phyloP scores from a whole-genome alignment of 306 rosid genomes.

The Coriaria nepalensis region DNA sequence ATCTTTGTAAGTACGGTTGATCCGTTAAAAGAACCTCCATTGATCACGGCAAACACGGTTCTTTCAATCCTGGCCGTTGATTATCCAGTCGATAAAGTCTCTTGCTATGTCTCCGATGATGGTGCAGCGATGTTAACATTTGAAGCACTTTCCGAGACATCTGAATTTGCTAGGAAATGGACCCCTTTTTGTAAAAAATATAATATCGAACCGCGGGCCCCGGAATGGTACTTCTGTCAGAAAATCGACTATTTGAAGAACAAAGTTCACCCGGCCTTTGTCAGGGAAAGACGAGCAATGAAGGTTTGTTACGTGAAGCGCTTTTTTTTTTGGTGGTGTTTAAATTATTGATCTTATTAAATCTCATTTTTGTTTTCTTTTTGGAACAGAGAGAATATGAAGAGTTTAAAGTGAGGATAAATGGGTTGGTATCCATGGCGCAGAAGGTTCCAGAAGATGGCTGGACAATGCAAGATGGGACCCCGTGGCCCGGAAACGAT shows the following conservation, averaged over 20 bases:
- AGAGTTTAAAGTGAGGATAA: slow-evolving; percentile 83
- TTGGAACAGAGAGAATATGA: slow-evolving; percentile 72
- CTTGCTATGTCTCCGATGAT: slow-evolving; percentile 97
- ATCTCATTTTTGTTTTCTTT: slow-evolving; percentile 1
- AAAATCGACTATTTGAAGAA: slow-evolving; percentile 80
- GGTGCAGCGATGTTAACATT: slow-evolving; percentile 99
- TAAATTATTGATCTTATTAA: slow-evolving; percentile 2
- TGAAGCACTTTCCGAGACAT: slow-evolving; percentile 95
- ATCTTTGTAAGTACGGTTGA: slow-evolving; percentile 95
- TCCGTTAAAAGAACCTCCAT: slow-evolving; percentile 92
- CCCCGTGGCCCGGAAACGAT: slow-evolving; percentile 96
- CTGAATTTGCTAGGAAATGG: slow-evolving; percentile 90
- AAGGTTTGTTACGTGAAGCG: slow-evolving; percentile 45
- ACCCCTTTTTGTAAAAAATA: slow-evolving; percentile 75
- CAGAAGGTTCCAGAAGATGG: slow-evolving; percentile 96
- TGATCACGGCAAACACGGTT: slow-evolving; percentile 91
- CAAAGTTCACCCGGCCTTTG: slow-evolving; percentile 86
- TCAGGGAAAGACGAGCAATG: slow-evolving; percentile 93
- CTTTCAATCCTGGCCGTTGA: slow-evolving; percentile 87
- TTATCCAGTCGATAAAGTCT: slow-evolving; percentile 86
- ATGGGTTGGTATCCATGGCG: slow-evolving; percentile 79
- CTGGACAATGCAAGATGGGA: slow-evolving; percentile 99
- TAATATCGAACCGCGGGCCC: slow-evolving; percentile 84
- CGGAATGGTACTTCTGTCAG: slow-evolving; percentile 84
- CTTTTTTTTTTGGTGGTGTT: slow-evolving; percentile 1